Evolutionary conservation across 345 rosid species (phyloP).

Genomic region (Aurinia saxatilis): DNA sequence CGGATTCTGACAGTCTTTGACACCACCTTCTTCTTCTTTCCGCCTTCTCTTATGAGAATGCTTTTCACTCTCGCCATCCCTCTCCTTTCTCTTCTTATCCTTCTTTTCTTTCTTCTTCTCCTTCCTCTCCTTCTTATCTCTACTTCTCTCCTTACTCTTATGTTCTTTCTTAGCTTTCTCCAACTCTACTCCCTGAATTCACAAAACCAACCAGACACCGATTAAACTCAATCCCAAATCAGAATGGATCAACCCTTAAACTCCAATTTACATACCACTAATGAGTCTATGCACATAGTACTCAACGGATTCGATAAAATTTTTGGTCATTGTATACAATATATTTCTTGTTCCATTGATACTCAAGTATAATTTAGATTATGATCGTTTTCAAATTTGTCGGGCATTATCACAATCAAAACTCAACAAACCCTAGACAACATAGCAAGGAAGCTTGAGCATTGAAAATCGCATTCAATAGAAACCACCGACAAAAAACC

Average conservation of each 20-base stretch:
- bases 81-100: conserved; percentile 13
- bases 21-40: neutral
- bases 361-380: neutral
- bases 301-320: too few species aligned
- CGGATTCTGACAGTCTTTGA: neutral
- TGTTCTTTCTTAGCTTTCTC: conserved; percentile 25
- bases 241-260: neutral
- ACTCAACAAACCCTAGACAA: conserved; percentile 1
- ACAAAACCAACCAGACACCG: neutral
- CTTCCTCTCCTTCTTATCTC: neutral
- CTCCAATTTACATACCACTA: too few species aligned
- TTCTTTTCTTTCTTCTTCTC: neutral
- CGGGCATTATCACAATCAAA: neutral
- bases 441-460: conserved; percentile 21
- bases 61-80: conserved; percentile 20
- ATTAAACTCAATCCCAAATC: neutral
- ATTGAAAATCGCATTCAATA: conserved; percentile 7
- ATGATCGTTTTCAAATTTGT: neutral
- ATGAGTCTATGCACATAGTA: neutral
- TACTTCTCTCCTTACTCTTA: conserved; percentile 6
- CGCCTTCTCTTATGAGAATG: conserved; percentile 5
- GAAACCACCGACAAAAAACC: neutral
- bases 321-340: neutral
- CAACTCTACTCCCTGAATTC: conserved; percentile 7
- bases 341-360: neutral